Percentiles rank a stretch among this genome's conserved stretches.
phyloP scores from a whole-genome alignment of 495 filamentous ascomycete species.

The Podospora pseudocomata region DNA sequence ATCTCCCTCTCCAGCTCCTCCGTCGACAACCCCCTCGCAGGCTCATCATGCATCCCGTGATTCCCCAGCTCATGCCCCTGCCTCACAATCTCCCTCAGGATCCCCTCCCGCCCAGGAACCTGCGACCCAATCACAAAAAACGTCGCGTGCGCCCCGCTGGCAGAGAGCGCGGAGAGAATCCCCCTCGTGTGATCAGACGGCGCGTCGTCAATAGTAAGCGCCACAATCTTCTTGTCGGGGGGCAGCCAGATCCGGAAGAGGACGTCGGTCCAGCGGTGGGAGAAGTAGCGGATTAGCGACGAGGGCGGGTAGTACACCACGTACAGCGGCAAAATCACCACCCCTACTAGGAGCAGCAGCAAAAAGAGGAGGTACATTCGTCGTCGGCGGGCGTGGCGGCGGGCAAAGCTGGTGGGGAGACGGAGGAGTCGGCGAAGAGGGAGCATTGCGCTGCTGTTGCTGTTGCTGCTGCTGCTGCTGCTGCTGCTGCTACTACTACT shows the following conservation, averaged over 20 bases:
- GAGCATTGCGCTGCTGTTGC: conserved; percentile 24
- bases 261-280: conserved; percentile 68
- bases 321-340: conserved; percentile 54
- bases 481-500: no score
- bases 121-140: conserved; percentile 81
- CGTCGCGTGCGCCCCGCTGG: conserved; percentile 59
- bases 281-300: conserved; percentile 62
- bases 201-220: conserved; percentile 81
- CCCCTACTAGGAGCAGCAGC: conserved; percentile 41
- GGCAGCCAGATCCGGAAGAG: conserved; percentile 61
- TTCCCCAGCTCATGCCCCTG: conserved; percentile 72
- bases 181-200: conserved; percentile 68
- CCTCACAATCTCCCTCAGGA: conserved; percentile 58
- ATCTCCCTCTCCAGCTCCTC: conserved; percentile 45
- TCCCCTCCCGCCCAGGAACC: conserved; percentile 56
- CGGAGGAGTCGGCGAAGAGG: conserved; percentile 45
- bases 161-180: conserved; percentile 62
- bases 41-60: conserved; percentile 83
- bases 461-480: no score
- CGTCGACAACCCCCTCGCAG: conserved; percentile 48
- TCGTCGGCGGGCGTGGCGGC: conserved; percentile 52
- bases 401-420: conserved; percentile 35
- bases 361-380: conserved; percentile 56
- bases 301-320: conserved; percentile 72
- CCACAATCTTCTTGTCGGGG: conserved; percentile 57